Conservation (phyloP, 2,329 filamentous ascomycete species). For the Ceratocystis cubensis region DNA sequence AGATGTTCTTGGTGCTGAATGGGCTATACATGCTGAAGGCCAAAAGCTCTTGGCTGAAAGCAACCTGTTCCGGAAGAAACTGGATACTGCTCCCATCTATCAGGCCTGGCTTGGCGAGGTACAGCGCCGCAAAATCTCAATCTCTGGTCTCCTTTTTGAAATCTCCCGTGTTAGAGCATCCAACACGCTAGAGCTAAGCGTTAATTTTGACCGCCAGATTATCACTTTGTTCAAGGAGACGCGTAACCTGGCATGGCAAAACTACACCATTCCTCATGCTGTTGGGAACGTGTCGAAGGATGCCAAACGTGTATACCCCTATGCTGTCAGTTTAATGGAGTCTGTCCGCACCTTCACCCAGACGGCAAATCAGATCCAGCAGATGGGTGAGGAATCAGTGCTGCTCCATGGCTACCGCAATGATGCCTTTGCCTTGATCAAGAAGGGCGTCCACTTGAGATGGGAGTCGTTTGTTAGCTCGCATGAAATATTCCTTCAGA, state of each 20-base stretch:
- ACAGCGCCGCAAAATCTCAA: slow-evolving; percentile 74
- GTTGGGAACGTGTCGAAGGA: slow-evolving; percentile 96
- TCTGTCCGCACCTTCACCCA: slow-evolving; percentile 89
- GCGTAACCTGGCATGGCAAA: slow-evolving; percentile 87
- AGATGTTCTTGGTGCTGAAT: slow-evolving; percentile 86
- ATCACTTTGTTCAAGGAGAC: slow-evolving; percentile 99
- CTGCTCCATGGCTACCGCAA: slow-evolving; percentile 85
- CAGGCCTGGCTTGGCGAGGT: slow-evolving; percentile 93
- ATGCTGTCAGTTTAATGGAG: slow-evolving; percentile 96
- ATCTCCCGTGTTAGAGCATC: slow-evolving; percentile 81
- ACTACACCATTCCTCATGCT: slow-evolving; percentile 83
- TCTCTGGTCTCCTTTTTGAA: slow-evolving; percentile 82
- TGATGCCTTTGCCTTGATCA: slow-evolving; percentile 70
- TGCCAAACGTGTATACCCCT: slow-evolving; percentile 96
- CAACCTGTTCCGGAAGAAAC: slow-evolving; percentile 86
- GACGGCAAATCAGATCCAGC: slow-evolving; percentile 68
- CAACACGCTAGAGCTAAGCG: slow-evolving; percentile 70
- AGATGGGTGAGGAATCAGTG: slow-evolving; percentile 78
- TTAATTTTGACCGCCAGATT: slow-evolving; percentile 95
- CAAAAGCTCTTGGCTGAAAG: slow-evolving; percentile 88
- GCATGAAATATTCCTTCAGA: slow-evolving; percentile 67
- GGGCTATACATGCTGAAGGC: slow-evolving; percentile 87
- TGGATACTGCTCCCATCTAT: slow-evolving; percentile 86
- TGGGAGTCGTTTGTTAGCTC: slow-evolving; percentile 99
- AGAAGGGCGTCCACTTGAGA: slow-evolving; percentile 75